Evolutionary conservation across 176 grass and related monocot genomes (phyloP), one percentile per base, ranked within the genome.

Genomic region (Carex cristatella): DNA sequence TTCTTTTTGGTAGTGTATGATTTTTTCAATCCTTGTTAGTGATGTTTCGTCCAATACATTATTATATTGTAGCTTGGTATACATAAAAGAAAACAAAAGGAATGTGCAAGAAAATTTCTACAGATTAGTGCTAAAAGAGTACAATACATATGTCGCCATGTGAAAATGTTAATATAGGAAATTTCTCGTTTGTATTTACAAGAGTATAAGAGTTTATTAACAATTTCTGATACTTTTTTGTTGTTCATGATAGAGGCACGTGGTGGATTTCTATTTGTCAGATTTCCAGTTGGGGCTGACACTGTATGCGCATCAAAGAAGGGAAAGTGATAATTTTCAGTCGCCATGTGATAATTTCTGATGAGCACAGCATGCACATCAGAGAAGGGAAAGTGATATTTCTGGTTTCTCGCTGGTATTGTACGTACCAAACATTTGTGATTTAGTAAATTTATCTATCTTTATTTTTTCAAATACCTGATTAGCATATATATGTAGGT

Each of bases 251-350:
- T 84, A 97, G 95, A 86, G 91, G 54, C 90, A 91, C 84, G 86
- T 85, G 19, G 95, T 94, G 79, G 95, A 94, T 84, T 97, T 97
- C 85, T 93, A 94, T 82, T 92, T 97, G 60, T 97, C 92, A 82
- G 92, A 97, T 89, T 94, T 97, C 63, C 92, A 94, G 81, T 92
- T 92, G 13, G 95, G 95, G 30, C 84, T 94, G 10, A 87, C 91
- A 84, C 90, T 73, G 33, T 35, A 35, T 35, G 33, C 78, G 93
- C 84, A 92, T 97, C 38, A 97, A 87, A 81, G 81, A 91, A 83
- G 95, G 95, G 23, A 90, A 79, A 38, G 37, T 38, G 37, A 3
- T 4, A 38, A 38, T 4, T 37, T 4, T 4, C 37, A 38, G 37
- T 35, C 2, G 0, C 37, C 37, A 38, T 4, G 33, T 35, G 33